Percentiles rank a stretch among this genome's conserved stretches.
Evolutionary conservation across 257 asterid species (phyloP).

Genomic region (Solanum commersonii): DNA sequence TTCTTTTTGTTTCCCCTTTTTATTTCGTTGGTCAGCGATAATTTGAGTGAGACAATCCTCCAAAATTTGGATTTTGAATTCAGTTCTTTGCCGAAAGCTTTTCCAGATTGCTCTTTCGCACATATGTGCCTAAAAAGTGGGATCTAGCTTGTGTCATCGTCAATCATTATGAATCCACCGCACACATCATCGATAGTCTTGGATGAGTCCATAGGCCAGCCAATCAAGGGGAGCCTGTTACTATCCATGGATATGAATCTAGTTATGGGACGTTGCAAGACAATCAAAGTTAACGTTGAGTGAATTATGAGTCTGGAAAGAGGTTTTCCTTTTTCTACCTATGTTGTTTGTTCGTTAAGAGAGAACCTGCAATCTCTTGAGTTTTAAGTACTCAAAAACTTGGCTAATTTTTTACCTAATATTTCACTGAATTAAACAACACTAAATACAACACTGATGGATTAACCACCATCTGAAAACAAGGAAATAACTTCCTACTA

Average conservation of each 20-base stretch:
- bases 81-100: background rate
- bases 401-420: background rate
- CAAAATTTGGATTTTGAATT: background rate
- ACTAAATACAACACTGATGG: background rate
- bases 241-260: background rate
- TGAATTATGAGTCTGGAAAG: no score
- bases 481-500: background rate
- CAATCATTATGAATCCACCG: background rate
- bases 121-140: background rate
- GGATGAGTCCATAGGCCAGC: background rate
- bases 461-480: background rate
- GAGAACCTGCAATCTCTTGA: background rate
- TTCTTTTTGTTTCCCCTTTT: background rate
- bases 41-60: background rate
- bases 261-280: background rate
- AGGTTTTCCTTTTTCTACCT: background rate
- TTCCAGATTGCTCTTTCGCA: background rate
- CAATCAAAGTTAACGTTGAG: no score
- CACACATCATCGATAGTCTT: background rate
- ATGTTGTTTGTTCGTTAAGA: background rate
- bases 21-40: background rate
- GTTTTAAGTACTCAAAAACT: background rate
- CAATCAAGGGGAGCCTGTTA: background rate
- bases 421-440: background rate
- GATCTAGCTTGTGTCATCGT: background rate